Evolutionary conservation across 345 rosid species (phyloP).

Genomic region (Balakata baccata): DNA sequence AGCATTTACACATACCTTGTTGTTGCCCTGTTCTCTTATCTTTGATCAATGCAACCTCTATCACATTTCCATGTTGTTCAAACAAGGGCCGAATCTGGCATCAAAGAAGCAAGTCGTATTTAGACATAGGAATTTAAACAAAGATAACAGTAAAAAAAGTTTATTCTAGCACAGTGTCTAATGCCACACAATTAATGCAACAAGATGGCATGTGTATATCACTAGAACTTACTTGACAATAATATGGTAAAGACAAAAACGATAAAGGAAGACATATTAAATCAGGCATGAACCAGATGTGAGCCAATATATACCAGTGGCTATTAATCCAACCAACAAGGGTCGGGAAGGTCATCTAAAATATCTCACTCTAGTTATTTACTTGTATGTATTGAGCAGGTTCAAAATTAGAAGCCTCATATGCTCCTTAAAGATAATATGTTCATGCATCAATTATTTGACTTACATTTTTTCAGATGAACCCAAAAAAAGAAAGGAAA

Average conservation of each 20-base stretch:
- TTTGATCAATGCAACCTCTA: constrained; percentile 92
- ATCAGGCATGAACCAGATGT: neutral
- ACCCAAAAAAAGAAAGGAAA: neutral
- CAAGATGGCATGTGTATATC: constrained; percentile 11
- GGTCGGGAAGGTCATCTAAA: neutral
- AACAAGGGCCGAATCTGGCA: constrained; percentile 78
- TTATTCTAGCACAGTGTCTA: constrained; percentile 13
- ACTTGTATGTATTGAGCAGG: neutral
- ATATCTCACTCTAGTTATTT: neutral
- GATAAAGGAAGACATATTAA: neutral
- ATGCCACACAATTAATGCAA: neutral
- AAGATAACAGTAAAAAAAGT: neutral
- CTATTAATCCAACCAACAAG: neutral
- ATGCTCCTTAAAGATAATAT: neutral
- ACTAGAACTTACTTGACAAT: neutral
- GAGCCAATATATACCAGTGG: neutral
- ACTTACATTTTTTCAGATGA: neutral
- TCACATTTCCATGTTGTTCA: constrained; percentile 81
- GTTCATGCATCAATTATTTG: neutral
- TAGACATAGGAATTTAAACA: constrained; percentile 5
- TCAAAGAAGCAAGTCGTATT: constrained; percentile 18
- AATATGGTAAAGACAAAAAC: constrained; percentile 3
- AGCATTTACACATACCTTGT: constrained; percentile 64
- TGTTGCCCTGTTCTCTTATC: constrained; percentile 97
- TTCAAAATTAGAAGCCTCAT: neutral